A percentile compares a stretch with the other conserved stretches of the same genome.
These are phyloP conservation scores for Globisporangium uncinulatum DNA, from an alignment of 352 stramenopile species.

Conservation along the genomic window DNA sequence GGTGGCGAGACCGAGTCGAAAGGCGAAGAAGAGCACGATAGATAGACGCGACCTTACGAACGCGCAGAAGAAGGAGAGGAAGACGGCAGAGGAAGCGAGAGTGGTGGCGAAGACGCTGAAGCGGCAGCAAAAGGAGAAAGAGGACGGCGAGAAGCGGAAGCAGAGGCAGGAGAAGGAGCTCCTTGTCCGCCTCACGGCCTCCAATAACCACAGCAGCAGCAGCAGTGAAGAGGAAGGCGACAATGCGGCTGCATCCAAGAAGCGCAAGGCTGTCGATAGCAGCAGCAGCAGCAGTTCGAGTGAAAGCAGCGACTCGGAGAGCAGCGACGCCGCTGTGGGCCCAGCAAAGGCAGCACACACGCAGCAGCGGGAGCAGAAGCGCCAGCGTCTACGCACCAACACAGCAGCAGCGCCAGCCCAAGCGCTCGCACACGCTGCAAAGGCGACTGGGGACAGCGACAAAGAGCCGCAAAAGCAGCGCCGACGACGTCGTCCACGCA, in stretches of 20 bases:
- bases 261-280: constrained; percentile 8
- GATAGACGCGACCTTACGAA: too few relatives aligned
- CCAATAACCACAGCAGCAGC: constrained; percentile 17
- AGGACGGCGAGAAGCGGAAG: not conserved
- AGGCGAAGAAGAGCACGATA: too few relatives aligned
- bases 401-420: not conserved
- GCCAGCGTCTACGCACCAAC: constrained; percentile 8
- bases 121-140: not conserved
- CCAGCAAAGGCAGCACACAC: not conserved
- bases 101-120: too few relatives aligned
- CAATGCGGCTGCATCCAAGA: not conserved
- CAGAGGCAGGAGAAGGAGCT: constrained; percentile 2
- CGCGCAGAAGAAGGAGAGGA: not conserved
- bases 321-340: not conserved
- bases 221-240: constrained; percentile 16
- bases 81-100: not conserved
- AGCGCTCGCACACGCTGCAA: not conserved
- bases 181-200: not conserved
- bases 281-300: constrained; percentile 17
- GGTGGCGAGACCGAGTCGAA: too few relatives aligned
- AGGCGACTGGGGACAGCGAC: not conserved
- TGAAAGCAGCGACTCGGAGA: constrained; percentile 18
- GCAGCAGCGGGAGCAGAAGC: constrained; percentile 11
- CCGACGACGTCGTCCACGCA: constrained; percentile 11
- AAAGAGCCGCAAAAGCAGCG: constrained; percentile 6